Base-by-base conservation (phyloP, 768 basidiomycete genomes). In the Podaxis sp. region DNA sequence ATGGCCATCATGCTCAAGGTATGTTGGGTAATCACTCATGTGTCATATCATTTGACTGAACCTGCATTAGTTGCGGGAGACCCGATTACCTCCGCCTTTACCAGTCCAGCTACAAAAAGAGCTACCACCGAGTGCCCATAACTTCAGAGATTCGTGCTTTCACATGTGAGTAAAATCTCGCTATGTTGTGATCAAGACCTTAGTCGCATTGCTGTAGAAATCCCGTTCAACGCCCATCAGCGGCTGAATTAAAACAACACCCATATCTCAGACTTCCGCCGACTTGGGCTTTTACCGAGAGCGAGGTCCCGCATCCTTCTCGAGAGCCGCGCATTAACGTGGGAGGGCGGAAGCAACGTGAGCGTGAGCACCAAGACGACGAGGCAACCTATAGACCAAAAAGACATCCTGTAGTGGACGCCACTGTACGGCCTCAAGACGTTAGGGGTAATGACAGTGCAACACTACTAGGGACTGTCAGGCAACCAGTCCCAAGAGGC, bases 1-100 rank as follows among this genome's bases (percentile, higher is more conserved):
- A 74, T 91, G 62, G 79, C 89, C 2, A 91, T 96, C 47, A 86
- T 96, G 82, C 77, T 87, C 57, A 88, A 93, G 82, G 95, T 93
- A 66, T 53, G 77, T 68, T 57, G 18, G 46, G 27, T 18, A 11
- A 10, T 11, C 44, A 5, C 11, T 47, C 23, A 36, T 64, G n/a
- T 42, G 25, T 36, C 7, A 44, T 35, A 6, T 25, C 14, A 44
- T 25, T 28, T 27, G 36, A 52, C 36, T 60, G 18, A 61, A 46
- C 7, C 23, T 5, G 16, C 11, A 50, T 4, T 66, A 93, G 91
- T 77, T 93, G 37, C 87, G 84, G 55, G 80, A 84, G 53, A 80
- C 85, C 55, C 83, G 83, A 64, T 76, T 78, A 62, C 77, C 86
- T 4, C 95, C 95, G 11, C 92, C 95, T 0, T 72, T 97, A 11